These are phyloP conservation scores for Echria macrotheca DNA, from an alignment of 495 filamentous ascomycete species.

Conservation along the genomic window DNA sequence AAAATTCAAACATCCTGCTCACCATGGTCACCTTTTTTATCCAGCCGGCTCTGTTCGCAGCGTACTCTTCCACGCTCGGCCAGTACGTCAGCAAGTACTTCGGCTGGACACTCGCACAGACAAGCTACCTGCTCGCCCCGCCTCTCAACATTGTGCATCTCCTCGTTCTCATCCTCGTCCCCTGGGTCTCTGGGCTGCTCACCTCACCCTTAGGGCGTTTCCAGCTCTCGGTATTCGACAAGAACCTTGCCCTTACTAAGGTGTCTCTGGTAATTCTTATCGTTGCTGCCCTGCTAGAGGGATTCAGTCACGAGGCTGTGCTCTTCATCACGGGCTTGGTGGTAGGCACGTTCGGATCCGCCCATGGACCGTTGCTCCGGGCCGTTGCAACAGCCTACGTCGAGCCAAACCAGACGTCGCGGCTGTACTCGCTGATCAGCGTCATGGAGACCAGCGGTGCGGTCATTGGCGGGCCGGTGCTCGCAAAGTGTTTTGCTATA, in stretches of 20 bases:
- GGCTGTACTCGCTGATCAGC: conserved; percentile 52
- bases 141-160: conserved; percentile 47
- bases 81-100: conserved; percentile 57
- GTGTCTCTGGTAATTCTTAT: conserved; percentile 40
- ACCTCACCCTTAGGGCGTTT: conserved; percentile 25
- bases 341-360: conserved; percentile 51
- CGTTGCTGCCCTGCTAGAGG: conserved; percentile 19
- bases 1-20: conserved; percentile 31
- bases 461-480: conserved; percentile 46
- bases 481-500: conserved; percentile 49
- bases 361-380: conserved; percentile 36
- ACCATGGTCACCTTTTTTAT: conserved; percentile 45
- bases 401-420: conserved; percentile 47
- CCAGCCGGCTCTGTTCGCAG: conserved; percentile 43
- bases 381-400: conserved; percentile 51
- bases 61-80: conserved; percentile 42
- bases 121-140: conserved; percentile 48
- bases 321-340: conserved; percentile 50
- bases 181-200: conserved; percentile 33
- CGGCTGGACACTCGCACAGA: conserved; percentile 47
- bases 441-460: conserved; percentile 51
- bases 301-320: conserved; percentile 40
- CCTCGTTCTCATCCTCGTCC: conserved; percentile 46
- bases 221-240: conserved; percentile 36
- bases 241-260: conserved; percentile 50